phyloP scores from a whole-genome alignment of 345 rosid genomes.

The Salix viminalis region DNA sequence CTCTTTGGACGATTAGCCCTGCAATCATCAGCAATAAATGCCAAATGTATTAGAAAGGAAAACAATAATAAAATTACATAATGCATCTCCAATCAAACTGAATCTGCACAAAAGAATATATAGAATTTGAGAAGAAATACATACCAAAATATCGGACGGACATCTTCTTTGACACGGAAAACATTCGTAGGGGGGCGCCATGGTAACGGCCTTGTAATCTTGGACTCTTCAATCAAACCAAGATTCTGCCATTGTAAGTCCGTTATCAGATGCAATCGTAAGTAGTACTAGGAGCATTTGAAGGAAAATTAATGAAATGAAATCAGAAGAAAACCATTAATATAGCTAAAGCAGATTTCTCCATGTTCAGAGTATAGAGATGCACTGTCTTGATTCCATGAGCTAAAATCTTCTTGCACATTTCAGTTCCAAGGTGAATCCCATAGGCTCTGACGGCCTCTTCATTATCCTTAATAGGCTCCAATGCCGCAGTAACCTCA shows the following conservation, averaged over 20 bases:
- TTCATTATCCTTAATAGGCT: conserved; percentile 94
- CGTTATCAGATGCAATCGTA: conserved; percentile 14
- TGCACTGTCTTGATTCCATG: conserved; percentile 85
- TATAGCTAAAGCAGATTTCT: conserved; percentile 88
- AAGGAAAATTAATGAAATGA: background rate
- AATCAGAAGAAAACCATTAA: conserved; percentile 48
- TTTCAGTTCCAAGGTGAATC: conserved; percentile 91
- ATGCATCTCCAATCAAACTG: background rate
- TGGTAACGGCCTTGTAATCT: conserved; percentile 69
- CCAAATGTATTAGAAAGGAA: conserved; percentile 14
- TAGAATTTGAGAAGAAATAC: conserved; percentile 1
- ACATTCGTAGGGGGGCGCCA: conserved; percentile 93
- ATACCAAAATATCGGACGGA: conserved; percentile 95
- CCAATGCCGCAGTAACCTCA: conserved; percentile 81
- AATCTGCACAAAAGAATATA: background rate
- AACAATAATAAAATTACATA: background rate
- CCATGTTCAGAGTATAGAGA: conserved; percentile 90
- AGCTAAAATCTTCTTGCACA: conserved; percentile 90
- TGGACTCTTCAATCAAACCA: conserved; percentile 90
- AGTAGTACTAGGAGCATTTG: background rate
- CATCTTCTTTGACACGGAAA: conserved; percentile 88
- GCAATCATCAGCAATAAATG: conserved; percentile 20
- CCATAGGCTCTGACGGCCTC: conserved; percentile 95
- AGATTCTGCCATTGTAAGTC: conserved; percentile 60
- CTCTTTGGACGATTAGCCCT: conserved; percentile 99